Base-by-base conservation (phyloP, 495 filamentous ascomycete genomes). In the Aspergillus nanangensis region DNA sequence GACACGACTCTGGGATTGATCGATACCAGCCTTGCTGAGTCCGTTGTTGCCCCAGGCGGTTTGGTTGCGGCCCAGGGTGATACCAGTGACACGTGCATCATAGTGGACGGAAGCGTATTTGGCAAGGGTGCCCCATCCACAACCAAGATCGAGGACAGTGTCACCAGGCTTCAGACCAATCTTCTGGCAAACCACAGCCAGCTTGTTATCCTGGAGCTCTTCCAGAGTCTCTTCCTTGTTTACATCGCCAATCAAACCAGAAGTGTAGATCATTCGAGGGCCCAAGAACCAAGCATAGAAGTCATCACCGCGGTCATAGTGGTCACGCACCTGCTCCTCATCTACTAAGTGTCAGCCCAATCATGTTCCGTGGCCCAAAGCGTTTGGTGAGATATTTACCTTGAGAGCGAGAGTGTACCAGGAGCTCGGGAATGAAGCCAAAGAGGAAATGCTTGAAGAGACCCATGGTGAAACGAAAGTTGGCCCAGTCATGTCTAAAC, bases 271-370 rank as follows among this genome's bases (percentile, higher is more conserved):
- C 82, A 86, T 86, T 48, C 82, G 81, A 15, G 81, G 82, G 31
- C 82, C 82, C 15, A 86, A 67, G 66, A 86, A 86, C 81, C 82
- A 86, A 62, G 77, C 79, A 62, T 86, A 86, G 69, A 86, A 86
- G 63, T 86, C 82, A 55, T 86, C 82, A 56, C 82, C 82, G 36
- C 82, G 80, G 69, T 86, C 82, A 55, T 86, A 86, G 69, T 86
- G 82, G 60, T 85, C 82, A 57, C 82, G 82, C 35, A 86, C 82
- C 69, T 86, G 82, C 64, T 86, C 82, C 66, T 86, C 82, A 48
- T 86, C 82, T 84, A 48, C n/a, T n/a, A 24, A 41, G 14, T 19
- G 37, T 29, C 38, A 60, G 22, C 29, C 38, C 21, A 8, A 31
- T 58, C 23, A 56, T 43, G 21, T 20, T 21, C 7, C 0, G 11